These are phyloP conservation scores for Phlyctochytrium bullatum DNA, from an alignment of 192 early-diverging fungal species.

Conservation along the genomic window DNA sequence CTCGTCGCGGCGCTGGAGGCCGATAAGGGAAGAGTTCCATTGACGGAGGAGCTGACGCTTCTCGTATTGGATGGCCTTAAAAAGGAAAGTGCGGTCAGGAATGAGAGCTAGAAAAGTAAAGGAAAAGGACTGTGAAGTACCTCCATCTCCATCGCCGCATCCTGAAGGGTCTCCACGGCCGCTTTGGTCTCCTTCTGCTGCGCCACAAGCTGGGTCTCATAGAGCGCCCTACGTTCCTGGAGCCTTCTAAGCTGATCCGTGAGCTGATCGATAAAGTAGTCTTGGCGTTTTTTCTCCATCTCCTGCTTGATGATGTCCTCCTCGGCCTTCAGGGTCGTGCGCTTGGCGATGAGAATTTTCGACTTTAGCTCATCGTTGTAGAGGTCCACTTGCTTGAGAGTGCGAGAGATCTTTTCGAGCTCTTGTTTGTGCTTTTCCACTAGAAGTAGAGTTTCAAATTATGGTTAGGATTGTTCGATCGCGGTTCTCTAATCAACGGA, in stretches of 20 bases:
- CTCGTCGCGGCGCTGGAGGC: constrained; percentile 53
- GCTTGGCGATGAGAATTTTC: constrained; percentile 55
- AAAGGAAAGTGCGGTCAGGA: neutral
- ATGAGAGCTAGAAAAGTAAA: constrained; percentile 4
- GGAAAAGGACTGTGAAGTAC: constrained; percentile 13
- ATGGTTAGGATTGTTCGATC: neutral
- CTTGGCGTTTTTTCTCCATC: constrained; percentile 58
- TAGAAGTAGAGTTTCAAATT: constrained; percentile 6
- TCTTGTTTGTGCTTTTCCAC: constrained; percentile 58
- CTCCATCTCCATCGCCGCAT: constrained; percentile 62
- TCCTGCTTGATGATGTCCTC: constrained; percentile 60
- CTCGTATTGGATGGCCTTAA: constrained; percentile 58
- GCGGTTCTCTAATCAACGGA: constrained; percentile 1
- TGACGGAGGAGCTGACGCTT: constrained; percentile 59
- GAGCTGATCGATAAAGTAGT: constrained; percentile 60
- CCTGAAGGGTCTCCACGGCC: constrained; percentile 55
- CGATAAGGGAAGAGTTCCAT: constrained; percentile 60
- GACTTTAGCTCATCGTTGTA: constrained; percentile 58
- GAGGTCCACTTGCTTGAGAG: constrained; percentile 59
- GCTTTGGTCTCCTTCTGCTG: constrained; percentile 59
- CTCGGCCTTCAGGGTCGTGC: constrained; percentile 62
- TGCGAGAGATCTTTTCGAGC: constrained; percentile 56
- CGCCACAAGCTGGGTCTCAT: constrained; percentile 51
- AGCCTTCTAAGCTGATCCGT: constrained; percentile 52
- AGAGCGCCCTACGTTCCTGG: constrained; percentile 52